Evolutionary conservation across 2,329 filamentous ascomycete genomes (phyloP).

Genomic region (Coniochaeta pulveracea): DNA sequence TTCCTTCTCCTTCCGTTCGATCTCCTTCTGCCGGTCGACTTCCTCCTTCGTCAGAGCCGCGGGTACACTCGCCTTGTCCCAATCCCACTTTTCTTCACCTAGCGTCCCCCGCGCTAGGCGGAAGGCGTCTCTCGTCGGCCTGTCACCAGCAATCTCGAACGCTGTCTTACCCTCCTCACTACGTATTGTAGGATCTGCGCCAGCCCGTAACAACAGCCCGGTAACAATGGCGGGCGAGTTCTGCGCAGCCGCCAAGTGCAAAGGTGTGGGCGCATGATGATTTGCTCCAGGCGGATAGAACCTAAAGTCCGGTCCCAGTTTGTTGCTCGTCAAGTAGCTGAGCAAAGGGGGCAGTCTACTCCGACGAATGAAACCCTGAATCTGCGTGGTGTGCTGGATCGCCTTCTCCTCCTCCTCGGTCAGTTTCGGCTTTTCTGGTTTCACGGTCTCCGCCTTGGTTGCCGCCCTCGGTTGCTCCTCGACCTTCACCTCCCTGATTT

Average conservation of each 20-base stretch:
- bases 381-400: slow-evolving; percentile 73
- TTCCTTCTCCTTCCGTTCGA: slow-evolving; percentile 59
- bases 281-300: slow-evolving; percentile 64
- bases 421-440: slow-evolving; percentile 48
- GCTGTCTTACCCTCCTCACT: slow-evolving; percentile 74
- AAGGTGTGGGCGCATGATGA: slow-evolving; percentile 68
- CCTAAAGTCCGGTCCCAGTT: slow-evolving; percentile 56
- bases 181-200: slow-evolving; percentile 58
- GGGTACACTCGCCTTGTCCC: slow-evolving; percentile 67
- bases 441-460: slow-evolving; percentile 31
- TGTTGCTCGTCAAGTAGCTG: slow-evolving; percentile 71
- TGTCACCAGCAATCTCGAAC: slow-evolving; percentile 80
- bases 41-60: slow-evolving; percentile 58
- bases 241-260: slow-evolving; percentile 77
- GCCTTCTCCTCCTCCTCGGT: slow-evolving; percentile 78
- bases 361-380: slow-evolving; percentile 78
- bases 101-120: slow-evolving; percentile 75
- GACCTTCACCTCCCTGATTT: slow-evolving; percentile 62
- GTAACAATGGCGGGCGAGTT: slow-evolving; percentile 69
- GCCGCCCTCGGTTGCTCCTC: no score
- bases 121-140: slow-evolving; percentile 80
- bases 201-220: slow-evolving; percentile 64
- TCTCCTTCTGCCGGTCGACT: slow-evolving; percentile 54
- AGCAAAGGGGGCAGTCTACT: slow-evolving; percentile 82
- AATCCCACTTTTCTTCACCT: slow-evolving; percentile 66